These are phyloP conservation scores for Talaromyces thailandensis DNA, from an alignment of 495 filamentous ascomycete genomes.

Conservation along the genomic window DNA sequence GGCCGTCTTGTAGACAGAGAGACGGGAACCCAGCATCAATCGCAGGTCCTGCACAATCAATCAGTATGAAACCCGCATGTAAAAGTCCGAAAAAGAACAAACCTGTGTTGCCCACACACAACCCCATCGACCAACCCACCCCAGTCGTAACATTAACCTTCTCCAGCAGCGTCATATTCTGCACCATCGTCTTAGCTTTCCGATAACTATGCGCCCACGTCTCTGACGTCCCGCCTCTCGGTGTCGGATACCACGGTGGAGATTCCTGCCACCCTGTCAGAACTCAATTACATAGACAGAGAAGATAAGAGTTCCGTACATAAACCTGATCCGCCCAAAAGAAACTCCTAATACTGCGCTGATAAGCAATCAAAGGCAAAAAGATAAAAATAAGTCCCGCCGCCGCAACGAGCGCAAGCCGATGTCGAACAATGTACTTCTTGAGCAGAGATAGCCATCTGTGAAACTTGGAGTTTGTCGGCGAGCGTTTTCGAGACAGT, in stretches of 20 bases:
- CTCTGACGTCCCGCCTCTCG: constrained; percentile 64
- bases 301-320: not conserved
- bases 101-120: constrained; percentile 84
- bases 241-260: constrained; percentile 79
- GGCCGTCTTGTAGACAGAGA: constrained; percentile 86
- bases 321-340: constrained; percentile 1
- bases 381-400: constrained; percentile 8
- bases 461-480: not conserved
- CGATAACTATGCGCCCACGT: constrained; percentile 71
- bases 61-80: not conserved
- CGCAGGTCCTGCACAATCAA: constrained; percentile 43
- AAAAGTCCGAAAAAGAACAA: not conserved
- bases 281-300: not conserved
- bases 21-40: constrained; percentile 67
- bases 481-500: not conserved
- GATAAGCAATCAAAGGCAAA: constrained; percentile 4
- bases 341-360: constrained; percentile 5
- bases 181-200: constrained; percentile 72
- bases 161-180: constrained; percentile 75
- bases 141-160: constrained; percentile 96
- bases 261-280: constrained; percentile 20
- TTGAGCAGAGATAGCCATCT: not conserved
- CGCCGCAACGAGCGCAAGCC: not conserved
- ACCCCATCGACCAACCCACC: constrained; percentile 81
- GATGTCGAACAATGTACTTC: constrained; percentile 2